Evolutionary conservation across 1,284 basidiomycete genomes (phyloP).

Genomic region (Veloporphyrellus conicus): DNA sequence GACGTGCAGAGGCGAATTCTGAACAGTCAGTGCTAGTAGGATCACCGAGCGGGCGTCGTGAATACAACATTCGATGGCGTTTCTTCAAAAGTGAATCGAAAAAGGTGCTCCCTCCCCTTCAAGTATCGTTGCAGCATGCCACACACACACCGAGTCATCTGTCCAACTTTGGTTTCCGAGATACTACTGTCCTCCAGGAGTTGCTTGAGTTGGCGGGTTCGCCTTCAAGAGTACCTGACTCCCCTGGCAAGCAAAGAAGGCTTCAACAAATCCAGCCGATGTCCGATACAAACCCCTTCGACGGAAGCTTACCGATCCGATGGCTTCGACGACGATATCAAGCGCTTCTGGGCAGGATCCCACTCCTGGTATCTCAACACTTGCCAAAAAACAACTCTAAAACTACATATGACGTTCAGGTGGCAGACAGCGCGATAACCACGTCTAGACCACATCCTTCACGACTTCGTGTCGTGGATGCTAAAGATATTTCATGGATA

Average conservation of each 20-base stretch:
- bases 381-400: slow-evolving; percentile 4
- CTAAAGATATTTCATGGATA: slow-evolving; percentile 37
- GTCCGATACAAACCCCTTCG: slow-evolving; percentile 11
- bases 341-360: slow-evolving; percentile 53
- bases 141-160: slow-evolving; percentile 15
- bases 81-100: slow-evolving; percentile 55
- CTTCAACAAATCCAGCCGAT: slow-evolving; percentile 1
- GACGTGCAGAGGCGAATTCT: slow-evolving; percentile 52
- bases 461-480: slow-evolving; percentile 27
- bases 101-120: slow-evolving; percentile 57
- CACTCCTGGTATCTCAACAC: slow-evolving; percentile 45
- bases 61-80: slow-evolving; percentile 68
- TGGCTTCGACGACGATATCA: slow-evolving; percentile 68
- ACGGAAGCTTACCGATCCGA: slow-evolving; percentile 41
- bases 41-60: slow-evolving; percentile 63
- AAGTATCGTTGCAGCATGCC: slow-evolving; percentile 32
- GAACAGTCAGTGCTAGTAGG: slow-evolving; percentile 60
- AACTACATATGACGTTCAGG: slow-evolving; percentile 29
- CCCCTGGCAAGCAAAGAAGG: slow-evolving; percentile 10
- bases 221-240: slow-evolving; percentile 6
- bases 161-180: slow-evolving; percentile 45
- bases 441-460: slow-evolving; percentile 14
- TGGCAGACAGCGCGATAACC: slow-evolving; percentile 30
- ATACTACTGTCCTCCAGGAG: slow-evolving; percentile 42
- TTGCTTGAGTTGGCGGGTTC: slow-evolving; percentile 45